Conservation (phyloP, 2,329 filamentous ascomycete species). For the Penicillium sp. region DNA sequence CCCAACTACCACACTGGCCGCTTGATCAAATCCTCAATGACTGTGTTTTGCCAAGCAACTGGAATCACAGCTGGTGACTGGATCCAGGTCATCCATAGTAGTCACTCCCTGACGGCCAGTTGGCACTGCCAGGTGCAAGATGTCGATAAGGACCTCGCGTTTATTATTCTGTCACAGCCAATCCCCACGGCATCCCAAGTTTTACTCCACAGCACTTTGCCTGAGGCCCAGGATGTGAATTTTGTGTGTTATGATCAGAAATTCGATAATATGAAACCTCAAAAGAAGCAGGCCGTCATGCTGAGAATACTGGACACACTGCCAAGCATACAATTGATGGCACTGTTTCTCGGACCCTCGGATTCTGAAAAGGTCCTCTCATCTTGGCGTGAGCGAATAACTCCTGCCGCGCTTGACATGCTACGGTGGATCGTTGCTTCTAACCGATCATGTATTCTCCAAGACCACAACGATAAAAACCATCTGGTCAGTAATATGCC, state of each 20-base stretch:
- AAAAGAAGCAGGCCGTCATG: constrained; percentile 33
- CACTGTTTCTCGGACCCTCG: constrained; percentile 41
- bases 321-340: constrained; percentile 43
- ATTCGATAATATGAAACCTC: constrained; percentile 39
- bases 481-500: constrained; percentile 64
- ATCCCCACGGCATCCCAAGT: neutral
- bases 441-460: constrained; percentile 81
- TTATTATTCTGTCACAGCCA: neutral
- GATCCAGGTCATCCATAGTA: constrained; percentile 45
- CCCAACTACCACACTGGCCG: neutral
- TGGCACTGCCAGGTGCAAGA: constrained; percentile 53
- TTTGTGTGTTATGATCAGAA: constrained; percentile 35
- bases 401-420: constrained; percentile 65
- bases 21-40: neutral
- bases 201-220: neutral
- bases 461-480: constrained; percentile 53
- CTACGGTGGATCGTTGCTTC: constrained; percentile 88
- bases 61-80: constrained; percentile 52
- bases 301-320: constrained; percentile 40
- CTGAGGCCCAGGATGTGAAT: neutral
- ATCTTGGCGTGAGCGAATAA: constrained; percentile 61
- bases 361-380: constrained; percentile 39
- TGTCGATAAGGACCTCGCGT: constrained; percentile 34
- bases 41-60: neutral
- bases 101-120: neutral